Base-by-base conservation (phyloP, 495 filamentous ascomycete species). In the Hyaloscypha finlandica region DNA sequence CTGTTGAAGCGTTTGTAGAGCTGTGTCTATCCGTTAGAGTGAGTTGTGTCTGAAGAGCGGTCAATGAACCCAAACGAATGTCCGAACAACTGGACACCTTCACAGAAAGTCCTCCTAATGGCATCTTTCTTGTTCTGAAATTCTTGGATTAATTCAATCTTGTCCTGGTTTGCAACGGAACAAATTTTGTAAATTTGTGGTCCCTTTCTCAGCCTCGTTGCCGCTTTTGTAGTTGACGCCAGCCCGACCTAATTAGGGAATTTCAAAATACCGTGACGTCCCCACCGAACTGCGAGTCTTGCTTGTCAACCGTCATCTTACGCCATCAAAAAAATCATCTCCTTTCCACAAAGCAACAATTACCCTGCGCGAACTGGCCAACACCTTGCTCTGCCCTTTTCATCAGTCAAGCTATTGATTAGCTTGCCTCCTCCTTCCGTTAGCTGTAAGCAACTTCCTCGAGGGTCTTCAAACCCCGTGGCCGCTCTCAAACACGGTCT, bases 11-110 rank as follows among this genome's bases (percentile, higher is more conserved):
- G 59, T 48, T 48, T 61, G 32, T 37, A 8, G 20, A 48, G 6
- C 14, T 61, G 59, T 61, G n/a, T 45, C 32, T 61, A 48, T 45
- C 59, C 59, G 59, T 42, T 61, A 30, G 12, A 14, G 31, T 19
- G n/a, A 30, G 33, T 32, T 42, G 59, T 37, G 42, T 37, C 11
- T 48, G 42, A 48, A 48, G 8, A 12, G 32, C 33, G 59, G 32
- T 42, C 33, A 20, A 30, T 35, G 6, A 57, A 59, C 11, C 2
- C 56, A 59, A 59, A 59, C 56, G 56, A 33, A 59, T 16, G 4
- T 48, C 4, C 16, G 42, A 4, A 48, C 42, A 14, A 48, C 42
- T 11, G 16, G 42, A 12, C 42, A 16, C 30, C 30, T 59, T 33
- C 16, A 35, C 29, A 35, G 6, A 22, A 37, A 48, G 4, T 19